phyloP scores from a whole-genome alignment of 1,284 basidiomycete genomes.

The Microbotryomycetes sp. region DNA sequence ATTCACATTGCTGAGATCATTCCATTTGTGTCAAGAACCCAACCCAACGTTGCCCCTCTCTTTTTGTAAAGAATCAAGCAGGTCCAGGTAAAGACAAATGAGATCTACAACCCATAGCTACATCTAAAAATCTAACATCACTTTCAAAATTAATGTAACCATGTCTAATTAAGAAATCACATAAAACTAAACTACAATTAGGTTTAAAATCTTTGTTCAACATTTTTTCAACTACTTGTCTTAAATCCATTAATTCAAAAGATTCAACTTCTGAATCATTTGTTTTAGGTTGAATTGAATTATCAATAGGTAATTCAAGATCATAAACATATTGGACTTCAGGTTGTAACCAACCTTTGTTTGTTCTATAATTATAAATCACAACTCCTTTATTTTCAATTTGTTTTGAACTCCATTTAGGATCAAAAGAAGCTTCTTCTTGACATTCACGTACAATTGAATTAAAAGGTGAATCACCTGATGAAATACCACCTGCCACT shows the following conservation, averaged over 20 bases:
- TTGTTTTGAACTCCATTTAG: constrained; percentile 20
- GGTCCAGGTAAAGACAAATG: constrained; percentile 23
- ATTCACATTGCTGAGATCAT: no score
- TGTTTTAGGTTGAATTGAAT: constrained; percentile 29
- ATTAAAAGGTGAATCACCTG: constrained; percentile 63
- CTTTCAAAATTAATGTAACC: constrained; percentile 33
- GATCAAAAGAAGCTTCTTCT: constrained; percentile 48
- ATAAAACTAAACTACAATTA: constrained; percentile 72
- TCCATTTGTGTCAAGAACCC: no score
- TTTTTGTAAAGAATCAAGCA: no score
- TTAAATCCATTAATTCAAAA: constrained; percentile 53
- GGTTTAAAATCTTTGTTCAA: constrained; percentile 68
- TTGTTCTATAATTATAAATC: constrained; percentile 54
- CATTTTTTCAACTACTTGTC: constrained; percentile 52
- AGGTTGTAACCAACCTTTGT: constrained; percentile 72
- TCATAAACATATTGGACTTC: constrained; percentile 68
- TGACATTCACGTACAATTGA: constrained; percentile 81
- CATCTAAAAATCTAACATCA: constrained; percentile 31
- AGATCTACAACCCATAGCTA: constrained; percentile 9
- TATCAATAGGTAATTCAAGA: constrained; percentile 41
- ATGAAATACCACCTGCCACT: constrained; percentile 53
- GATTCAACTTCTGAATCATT: constrained; percentile 88
- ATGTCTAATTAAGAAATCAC: constrained; percentile 68
- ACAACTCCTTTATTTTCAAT: constrained; percentile 20
- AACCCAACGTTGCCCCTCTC: no score